Base-by-base conservation (phyloP, 2,329 filamentous ascomycete genomes). In the Davidsoniella australis region DNA sequence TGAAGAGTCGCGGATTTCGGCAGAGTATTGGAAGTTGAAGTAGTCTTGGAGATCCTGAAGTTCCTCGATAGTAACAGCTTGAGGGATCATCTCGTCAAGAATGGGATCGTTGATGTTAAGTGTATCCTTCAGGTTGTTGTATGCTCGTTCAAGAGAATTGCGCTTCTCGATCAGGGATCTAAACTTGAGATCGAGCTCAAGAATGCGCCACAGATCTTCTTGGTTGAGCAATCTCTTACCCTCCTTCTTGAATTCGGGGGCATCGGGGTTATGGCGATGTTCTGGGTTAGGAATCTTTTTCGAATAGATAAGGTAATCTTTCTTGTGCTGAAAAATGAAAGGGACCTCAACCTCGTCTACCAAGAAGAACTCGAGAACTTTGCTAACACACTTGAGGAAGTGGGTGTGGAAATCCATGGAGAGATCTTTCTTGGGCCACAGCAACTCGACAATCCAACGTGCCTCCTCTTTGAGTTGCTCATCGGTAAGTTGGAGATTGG, bases 41-140 rank as follows among this genome's bases (percentile, higher is more conserved):
- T 96, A 96, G 59, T 98, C 91, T 60, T 96, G 89, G 18, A 98
- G 67, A 62, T 98, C 91, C 61, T 98, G 91, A 16, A 98, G 72
- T 61, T 98, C 91, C 61, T 98, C 91, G 71, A 95, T 88, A 0
- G 83, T 89, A 4, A 77, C 77, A 2, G 88, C 87, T 51, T 78
- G 72, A 1, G 75, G 72, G n/a, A 91, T 74, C 72, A 95, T 80
- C 56, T 88, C 80, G 42, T 89, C 82, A 39, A 96, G 78, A 50
- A 85, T 79, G 1, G 70, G 61, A 59, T 96, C 91, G 20, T 78
- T 66, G 17, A 88, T 69, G 3, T 73, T 72, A 16, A 76, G 66
- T 5, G 66, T 64, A 1, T 67, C 66, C 58, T 78, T 82, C 17
- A 94, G 67, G 53, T 80, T 84, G 14, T 86, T 78, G 55, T 80